Evolutionary conservation across 2,329 filamentous ascomycete genomes (phyloP), one percentile per base, ranked within the genome.

Genomic region (Neonectria magnoliae): DNA sequence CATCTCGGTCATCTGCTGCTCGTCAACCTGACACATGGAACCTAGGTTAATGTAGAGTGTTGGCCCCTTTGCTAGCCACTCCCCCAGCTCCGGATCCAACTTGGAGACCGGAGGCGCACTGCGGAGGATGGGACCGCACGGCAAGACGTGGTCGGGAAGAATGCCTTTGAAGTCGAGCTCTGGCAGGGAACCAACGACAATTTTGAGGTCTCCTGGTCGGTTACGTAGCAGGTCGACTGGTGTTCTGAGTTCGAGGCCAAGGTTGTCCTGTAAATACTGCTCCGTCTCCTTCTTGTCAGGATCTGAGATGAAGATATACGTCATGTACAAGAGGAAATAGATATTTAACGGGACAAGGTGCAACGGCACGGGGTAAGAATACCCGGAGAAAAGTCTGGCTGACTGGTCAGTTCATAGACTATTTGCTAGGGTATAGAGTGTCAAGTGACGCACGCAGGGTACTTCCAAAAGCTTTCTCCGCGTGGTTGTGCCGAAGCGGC

Each of bases 1-100:
- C 25, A 25, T 25, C 25, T 25, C 25, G 4, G 25, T 25, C 25
- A 25, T 25, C 25, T 25, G 25, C 25, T 25, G 25, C 25, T 25
- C 25, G 25, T 25, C 25, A 25, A 25, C 2, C 25, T 25, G 25
- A 51, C 76, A 72, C 3, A 80, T 75, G 0, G 82, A 82, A 0
- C 85, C 85, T 1, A 86, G 71, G 63, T 83, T 85, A 36, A 87
- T 76, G n/a, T 84, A 77, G 0, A 87, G 71, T 0, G 83, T 85
- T 2, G 82, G 81, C 0, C 75, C 75, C 3, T 73, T 69, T 1
- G 70, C 65, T 4, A 86, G 74, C 85, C 84, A 87, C 1, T 48
- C 47, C 1, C 73, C 70, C 9, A 87, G 72, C n/a, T 80, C 76
- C 0, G 80, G 75, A 33, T 85, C 82, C 1, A 74, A 66, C 2